Percentiles rank a stretch among this genome's conserved stretches.
Conservation (phyloP, 805 yeast genomes). For the Wickerhamiella musiphila region DNA sequence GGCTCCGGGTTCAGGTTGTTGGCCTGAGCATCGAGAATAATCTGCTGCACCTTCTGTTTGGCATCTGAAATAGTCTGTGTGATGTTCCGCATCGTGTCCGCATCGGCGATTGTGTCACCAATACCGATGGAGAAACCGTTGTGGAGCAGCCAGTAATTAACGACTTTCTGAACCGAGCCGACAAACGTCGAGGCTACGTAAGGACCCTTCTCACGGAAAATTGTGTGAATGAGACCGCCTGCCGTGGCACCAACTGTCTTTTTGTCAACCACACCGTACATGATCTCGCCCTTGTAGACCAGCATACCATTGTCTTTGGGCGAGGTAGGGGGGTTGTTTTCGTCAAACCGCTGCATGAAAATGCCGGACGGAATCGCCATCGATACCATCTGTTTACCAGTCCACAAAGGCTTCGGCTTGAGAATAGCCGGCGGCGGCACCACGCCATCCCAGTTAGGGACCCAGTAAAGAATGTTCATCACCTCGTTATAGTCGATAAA, state of each 20-base stretch:
- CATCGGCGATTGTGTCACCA: slow-evolving; percentile 98
- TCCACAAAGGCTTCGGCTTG: slow-evolving; percentile 93
- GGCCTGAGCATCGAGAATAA: slow-evolving; percentile 79
- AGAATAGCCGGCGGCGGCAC: slow-evolving; percentile 89
- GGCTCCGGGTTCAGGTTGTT: slow-evolving; percentile 87
- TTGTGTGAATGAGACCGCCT: slow-evolving; percentile 95
- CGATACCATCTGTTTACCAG: slow-evolving; percentile 88
- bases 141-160: slow-evolving; percentile 89
- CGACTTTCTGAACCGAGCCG: slow-evolving; percentile 86
- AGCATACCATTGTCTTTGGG: slow-evolving; percentile 95
- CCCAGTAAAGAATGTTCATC: slow-evolving; percentile 94
- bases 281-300: slow-evolving; percentile 84
- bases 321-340: slow-evolving; percentile 60
- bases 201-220: slow-evolving; percentile 95
- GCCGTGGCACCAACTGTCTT: slow-evolving; percentile 97
- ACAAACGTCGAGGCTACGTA: slow-evolving; percentile 74
- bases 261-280: slow-evolving; percentile 96
- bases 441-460: slow-evolving; percentile 97
- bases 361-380: slow-evolving; percentile 93
- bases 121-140: slow-evolving; percentile 98
- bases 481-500: slow-evolving; percentile 86
- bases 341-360: slow-evolving; percentile 85
- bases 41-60: slow-evolving; percentile 84
- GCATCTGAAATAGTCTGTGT: slow-evolving; percentile 89
- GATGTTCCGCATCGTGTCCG: slow-evolving; percentile 85